Base-by-base conservation (phyloP, 495 filamentous ascomycete species). In the Beverwykella pulmonaria region DNA sequence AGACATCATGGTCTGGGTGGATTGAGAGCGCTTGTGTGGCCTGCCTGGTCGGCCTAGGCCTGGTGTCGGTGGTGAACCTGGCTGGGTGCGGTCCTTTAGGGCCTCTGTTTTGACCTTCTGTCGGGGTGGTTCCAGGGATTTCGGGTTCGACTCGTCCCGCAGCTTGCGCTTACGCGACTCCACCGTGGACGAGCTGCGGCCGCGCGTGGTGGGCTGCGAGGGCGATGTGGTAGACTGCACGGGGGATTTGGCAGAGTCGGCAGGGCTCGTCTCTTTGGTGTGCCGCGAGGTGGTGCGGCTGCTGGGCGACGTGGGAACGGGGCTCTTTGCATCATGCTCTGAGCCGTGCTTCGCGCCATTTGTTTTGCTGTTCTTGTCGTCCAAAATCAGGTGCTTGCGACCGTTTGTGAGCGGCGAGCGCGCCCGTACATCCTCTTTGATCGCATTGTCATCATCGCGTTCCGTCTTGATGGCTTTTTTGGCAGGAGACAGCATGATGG, bases 141-240 rank as follows among this genome's bases (percentile, higher is more conserved):
- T 68, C 22, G 57, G 49, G 55, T 58, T 36, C 1, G 64, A 58
- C 22, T 71, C 69, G 27, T 72, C 69, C n/a, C 59, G 65, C n/a
- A 65, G 49, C 55, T 72, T 72, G 56, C 69, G 69, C 30, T 72
- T 72, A 15, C 61, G 54, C 12, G 59, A 61, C 30, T 72, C 69
- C 1, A 62, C 36, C 1, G 69, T 61, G 27, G 69, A 72, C 30
- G 57, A 41, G 53, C 69, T 72, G 25, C 69, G 65, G 25, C 61
- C 69, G 25, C 68, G 68, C n/a, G 46, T 60, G 26, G 68, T 61
- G 47, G 60, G 59, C 10, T 39, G 63, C 6, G 59, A 32, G 8
- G 68, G 63, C 17, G 68, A 71, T 14, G 59, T 19, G 10, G 63
- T 34, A 36, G 68, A 53, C 19, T 54, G 59, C 10, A 29, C 59